Base-by-base conservation (phyloP, 495 filamentous ascomycete species). In the Annulohypoxylon bovei region DNA sequence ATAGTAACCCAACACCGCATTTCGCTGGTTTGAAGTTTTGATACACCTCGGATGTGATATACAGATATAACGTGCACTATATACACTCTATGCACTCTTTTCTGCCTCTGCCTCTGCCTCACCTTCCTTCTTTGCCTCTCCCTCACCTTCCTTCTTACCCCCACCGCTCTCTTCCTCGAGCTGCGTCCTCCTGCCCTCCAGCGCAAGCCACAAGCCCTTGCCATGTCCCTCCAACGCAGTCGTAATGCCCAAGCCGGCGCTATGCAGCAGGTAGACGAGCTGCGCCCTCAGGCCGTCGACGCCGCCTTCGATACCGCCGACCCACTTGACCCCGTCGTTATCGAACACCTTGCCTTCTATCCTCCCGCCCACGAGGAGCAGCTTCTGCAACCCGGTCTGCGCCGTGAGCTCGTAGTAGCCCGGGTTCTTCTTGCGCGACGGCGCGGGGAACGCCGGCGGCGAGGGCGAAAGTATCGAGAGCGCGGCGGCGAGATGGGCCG, bases 261-360 rank as follows among this genome's bases (percentile, higher is more conserved):
- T 88, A 77, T 92, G 89, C 80, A 98, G 81, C 79, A 95, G 85
- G 68, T 76, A 80, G 27, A 97, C 89, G 67, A 99, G 83, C 83
- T 96, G 91, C 28, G 88, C 91, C 62, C 94, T 86, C 70, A 98
- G 83, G 18, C 90, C 89, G 28, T 95, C 93, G 63, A 97, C 76
- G 9, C 94, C 94, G 55, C 90, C 91, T 71, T 91, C 85, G 74
- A 98, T 92, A n/a, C 88, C 86, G 42, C 91, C 92, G 55, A 98
- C 88, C 92, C 92, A 95, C 76, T 89, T 91, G 61, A 92, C 83
- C 68, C 92, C 90, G 16, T 90, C 89, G 28, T 85, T 74, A 80
- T 99, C 96, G 72, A 98, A 93, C 46, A 93, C 91, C 80, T 87
- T 88, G 65, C 91, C 91, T 70, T 90, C 88, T 23, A 97, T 87